Conservation (phyloP, 208 protist genomes). For the Trypanosoma theileri region DNA sequence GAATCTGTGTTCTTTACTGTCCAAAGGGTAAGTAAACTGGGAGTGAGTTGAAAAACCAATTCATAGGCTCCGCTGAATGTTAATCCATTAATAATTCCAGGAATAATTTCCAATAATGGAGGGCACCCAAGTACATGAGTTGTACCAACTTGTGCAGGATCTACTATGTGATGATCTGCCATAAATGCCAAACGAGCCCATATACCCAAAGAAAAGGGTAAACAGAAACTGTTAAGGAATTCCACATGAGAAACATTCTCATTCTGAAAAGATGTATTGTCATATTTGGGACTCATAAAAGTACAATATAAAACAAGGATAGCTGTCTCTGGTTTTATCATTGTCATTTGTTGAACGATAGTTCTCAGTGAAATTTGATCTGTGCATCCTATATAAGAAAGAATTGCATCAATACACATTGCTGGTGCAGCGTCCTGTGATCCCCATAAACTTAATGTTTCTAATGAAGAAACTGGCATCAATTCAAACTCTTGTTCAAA, state of each 20-base stretch:
- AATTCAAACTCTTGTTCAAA: constrained; percentile 39
- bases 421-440: constrained; percentile 15
- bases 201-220: constrained; percentile 33
- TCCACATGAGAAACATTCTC: constrained; percentile 34
- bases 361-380: constrained; percentile 32
- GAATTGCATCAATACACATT: constrained; percentile 62
- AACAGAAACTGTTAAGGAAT: constrained; percentile 50
- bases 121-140: constrained; percentile 30
- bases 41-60: constrained; percentile 44
- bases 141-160: constrained; percentile 18
- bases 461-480: constrained; percentile 26
- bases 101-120: constrained; percentile 42
- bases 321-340: constrained; percentile 39
- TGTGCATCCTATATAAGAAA: constrained; percentile 37
- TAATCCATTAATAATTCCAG: constrained; percentile 55
- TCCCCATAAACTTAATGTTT: constrained; percentile 35
- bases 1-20: constrained; percentile 32
- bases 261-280: background rate
- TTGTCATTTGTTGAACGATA: constrained; percentile 33
- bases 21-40: constrained; percentile 35
- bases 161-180: constrained; percentile 52
- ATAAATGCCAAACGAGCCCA: constrained; percentile 60
- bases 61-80: constrained; percentile 52
- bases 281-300: constrained; percentile 15
- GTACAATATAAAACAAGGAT: constrained; percentile 68